Base-by-base conservation (phyloP, 805 yeast species). In the Ogataea sp. region DNA sequence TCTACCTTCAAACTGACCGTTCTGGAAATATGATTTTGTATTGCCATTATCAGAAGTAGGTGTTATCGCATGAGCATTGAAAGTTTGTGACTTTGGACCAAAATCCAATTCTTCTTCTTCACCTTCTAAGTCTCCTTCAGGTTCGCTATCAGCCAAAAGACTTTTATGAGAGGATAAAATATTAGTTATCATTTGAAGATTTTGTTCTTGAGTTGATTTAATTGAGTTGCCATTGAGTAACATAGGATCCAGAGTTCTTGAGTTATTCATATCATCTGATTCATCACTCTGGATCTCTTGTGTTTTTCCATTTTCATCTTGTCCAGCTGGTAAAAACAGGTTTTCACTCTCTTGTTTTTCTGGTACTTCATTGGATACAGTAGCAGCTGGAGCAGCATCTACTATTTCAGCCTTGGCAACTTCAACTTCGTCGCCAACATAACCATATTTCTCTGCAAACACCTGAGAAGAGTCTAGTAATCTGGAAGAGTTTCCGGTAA, bases 1-100 rank as follows among this genome's bases (percentile, higher is more conserved):
- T 25, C 30, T 30, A 16, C 39, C 39, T 37, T 37, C 39, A n/a
- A 37, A 37, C 6, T 25, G 32, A 10, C 39, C 39, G 14, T 13
- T 37, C n/a, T 37, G 39, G 9, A 13, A n/a, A 23, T 20, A 20
- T n/a, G n/a, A n/a, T n/a, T n/a, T n/a, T n/a, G n/a, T n/a, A n/a
- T n/a, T n/a, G n/a, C n/a, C n/a, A n/a, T n/a, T n/a, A n/a, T n/a
- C n/a, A n/a, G n/a, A n/a, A n/a, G n/a, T n/a, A n/a, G n/a, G n/a
- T n/a, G n/a, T n/a, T n/a, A n/a, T n/a, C n/a, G n/a, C n/a, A n/a
- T n/a, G n/a, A n/a, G n/a, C n/a, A n/a, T n/a, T n/a, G n/a, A n/a
- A n/a, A n/a, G n/a, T n/a, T n/a, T n/a, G n/a, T n/a, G n/a, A n/a
- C 13, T 20, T 24, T 10, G 37, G 37, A 6, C n/a, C 11, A 18